phyloP scores from a whole-genome alignment of 1,284 basidiomycete genomes.

The Veloboletus limbatus region DNA sequence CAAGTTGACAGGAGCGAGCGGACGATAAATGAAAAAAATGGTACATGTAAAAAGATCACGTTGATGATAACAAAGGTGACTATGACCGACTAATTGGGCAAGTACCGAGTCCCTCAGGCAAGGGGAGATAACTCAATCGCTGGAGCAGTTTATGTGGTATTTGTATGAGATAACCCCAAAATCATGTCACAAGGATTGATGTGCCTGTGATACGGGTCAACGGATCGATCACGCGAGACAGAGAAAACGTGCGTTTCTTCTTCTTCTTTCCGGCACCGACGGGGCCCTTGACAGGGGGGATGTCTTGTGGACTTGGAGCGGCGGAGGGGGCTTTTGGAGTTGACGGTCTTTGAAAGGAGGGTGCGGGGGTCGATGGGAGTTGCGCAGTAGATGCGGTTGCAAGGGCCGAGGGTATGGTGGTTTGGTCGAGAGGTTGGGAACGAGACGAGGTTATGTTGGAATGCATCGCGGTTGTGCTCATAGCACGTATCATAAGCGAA shows the following conservation, averaged over 20 bases:
- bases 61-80: not conserved
- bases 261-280: slow-evolving; percentile 66
- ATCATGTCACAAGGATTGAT: slow-evolving; percentile 27
- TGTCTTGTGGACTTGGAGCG: slow-evolving; percentile 44
- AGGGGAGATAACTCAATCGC: not conserved
- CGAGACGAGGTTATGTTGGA: slow-evolving; percentile 50
- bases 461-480: slow-evolving; percentile 71
- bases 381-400: slow-evolving; percentile 36
- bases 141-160: not conserved
- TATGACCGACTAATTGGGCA: slow-evolving; percentile 2
- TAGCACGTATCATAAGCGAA: slow-evolving; percentile 65
- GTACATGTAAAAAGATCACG: slow-evolving; percentile 1
- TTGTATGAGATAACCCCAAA: not conserved
- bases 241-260: slow-evolving; percentile 31
- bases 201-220: slow-evolving; percentile 21
- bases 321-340: slow-evolving; percentile 42
- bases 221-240: not conserved
- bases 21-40: slow-evolving; percentile 15
- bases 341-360: slow-evolving; percentile 40
- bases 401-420: slow-evolving; percentile 40
- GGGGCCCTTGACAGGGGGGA: slow-evolving; percentile 41
- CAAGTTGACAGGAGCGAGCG: slow-evolving; percentile 57
- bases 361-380: slow-evolving; percentile 52
- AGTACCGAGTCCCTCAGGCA: not conserved
- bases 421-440: slow-evolving; percentile 35